phyloP scores from a whole-genome alignment of 2,329 filamentous ascomycete genomes.

The Leptographium lundbergii region DNA sequence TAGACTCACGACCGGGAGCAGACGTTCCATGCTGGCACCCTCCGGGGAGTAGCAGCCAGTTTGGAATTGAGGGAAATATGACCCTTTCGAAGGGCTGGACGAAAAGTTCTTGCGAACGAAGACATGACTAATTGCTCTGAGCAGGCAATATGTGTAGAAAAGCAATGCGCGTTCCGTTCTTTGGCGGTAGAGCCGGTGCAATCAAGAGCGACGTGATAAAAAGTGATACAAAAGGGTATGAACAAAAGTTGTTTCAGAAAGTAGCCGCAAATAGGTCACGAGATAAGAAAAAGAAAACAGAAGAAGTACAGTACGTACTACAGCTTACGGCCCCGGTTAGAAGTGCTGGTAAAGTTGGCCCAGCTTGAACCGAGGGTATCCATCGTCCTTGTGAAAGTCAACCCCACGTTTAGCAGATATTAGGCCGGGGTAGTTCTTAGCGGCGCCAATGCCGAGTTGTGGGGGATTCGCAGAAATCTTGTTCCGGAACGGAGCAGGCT shows the following conservation, averaged over 20 bases:
- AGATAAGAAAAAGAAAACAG: neutral
- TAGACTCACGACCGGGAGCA: conserved; percentile 10
- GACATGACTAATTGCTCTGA: conserved; percentile 23
- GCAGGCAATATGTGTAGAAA: neutral
- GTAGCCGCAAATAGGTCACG: neutral
- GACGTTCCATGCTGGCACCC: conserved; percentile 1
- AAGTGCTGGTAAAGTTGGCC: conserved; percentile 1
- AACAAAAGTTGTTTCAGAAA: neutral
- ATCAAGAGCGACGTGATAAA: neutral
- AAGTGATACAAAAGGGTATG: neutral
- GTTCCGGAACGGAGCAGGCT: neutral
- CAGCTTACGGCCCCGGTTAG: neutral
- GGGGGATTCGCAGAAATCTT: neutral
- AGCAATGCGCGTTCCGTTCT: neutral
- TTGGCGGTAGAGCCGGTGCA: neutral
- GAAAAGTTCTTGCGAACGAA: conserved; percentile 35
- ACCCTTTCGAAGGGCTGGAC: conserved; percentile 37
- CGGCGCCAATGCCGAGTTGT: conserved; percentile 7
- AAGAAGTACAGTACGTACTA: neutral
- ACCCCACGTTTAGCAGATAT: neutral
- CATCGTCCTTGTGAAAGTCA: conserved; percentile 6
- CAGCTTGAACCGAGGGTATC: conserved; percentile 18
- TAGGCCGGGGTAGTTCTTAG: conserved; percentile 9
- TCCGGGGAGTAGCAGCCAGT: conserved; percentile 3
- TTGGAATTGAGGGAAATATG: conserved; percentile 14